A percentile compares a stretch with the other conserved stretches of the same genome.
Evolutionary conservation across 768 basidiomycete genomes (phyloP).

Genomic region (Saitozyma sp.): DNA sequence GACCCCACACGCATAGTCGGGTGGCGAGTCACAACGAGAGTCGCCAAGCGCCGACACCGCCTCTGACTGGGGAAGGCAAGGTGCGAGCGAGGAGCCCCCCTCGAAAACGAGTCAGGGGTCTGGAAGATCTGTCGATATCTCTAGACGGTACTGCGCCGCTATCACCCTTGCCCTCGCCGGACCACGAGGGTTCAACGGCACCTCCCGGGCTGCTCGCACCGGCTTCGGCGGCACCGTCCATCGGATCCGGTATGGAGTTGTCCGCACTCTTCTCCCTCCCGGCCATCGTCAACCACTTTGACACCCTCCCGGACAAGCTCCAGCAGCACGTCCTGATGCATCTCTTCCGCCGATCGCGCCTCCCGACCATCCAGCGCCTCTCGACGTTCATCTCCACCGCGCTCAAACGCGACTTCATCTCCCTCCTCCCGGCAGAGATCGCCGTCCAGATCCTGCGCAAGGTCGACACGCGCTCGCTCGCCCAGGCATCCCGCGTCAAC

Average conservation of each 20-base stretch:
- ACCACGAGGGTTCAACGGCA: conserved; percentile 15
- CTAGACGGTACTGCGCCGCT: conserved; percentile 20
- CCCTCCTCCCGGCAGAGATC: conserved; percentile 86
- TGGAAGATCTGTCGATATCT: conserved; percentile 26
- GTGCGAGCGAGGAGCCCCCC: conserved; percentile 31
- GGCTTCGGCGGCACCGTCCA: conserved; percentile 9
- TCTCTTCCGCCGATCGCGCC: conserved; percentile 83
- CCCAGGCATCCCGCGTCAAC: conserved; percentile 83
- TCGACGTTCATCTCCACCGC: conserved; percentile 86
- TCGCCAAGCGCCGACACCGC: conserved; percentile 11
- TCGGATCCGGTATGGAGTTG: conserved; percentile 55
- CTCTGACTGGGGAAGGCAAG: conserved; percentile 10
- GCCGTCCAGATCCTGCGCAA: conserved; percentile 83
- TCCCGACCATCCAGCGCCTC: conserved; percentile 84
- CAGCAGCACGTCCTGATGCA: conserved; percentile 94
- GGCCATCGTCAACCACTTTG: conserved; percentile 76
- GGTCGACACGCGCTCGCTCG: conserved; percentile 77
- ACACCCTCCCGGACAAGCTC: conserved; percentile 70
- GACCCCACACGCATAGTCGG: conserved; percentile 9
- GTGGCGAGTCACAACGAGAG: not conserved
- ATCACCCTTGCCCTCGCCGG: conserved; percentile 33
- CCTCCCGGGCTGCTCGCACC: conserved; percentile 9
- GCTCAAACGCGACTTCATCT: conserved; percentile 90
- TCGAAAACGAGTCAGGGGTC: conserved; percentile 31
- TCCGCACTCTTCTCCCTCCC: conserved; percentile 85